Conservation (phyloP, 2,329 filamentous ascomycete genomes). For the Reticulascus tulasneorum region DNA sequence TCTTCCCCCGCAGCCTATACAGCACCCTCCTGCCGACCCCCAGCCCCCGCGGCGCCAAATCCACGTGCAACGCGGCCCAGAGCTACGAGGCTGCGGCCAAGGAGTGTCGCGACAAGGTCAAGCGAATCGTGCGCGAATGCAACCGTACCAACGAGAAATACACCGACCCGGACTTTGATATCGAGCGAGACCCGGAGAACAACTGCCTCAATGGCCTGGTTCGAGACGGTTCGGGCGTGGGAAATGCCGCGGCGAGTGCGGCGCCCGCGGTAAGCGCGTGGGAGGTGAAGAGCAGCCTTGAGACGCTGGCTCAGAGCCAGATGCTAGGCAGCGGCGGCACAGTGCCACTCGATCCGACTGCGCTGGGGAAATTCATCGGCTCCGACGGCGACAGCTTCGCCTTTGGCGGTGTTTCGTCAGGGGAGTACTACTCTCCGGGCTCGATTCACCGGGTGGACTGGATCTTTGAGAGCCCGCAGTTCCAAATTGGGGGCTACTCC, state of each 20-base stretch:
- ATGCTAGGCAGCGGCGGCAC: slow-evolving; percentile 15
- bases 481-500: slow-evolving; percentile 35
- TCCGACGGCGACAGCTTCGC: slow-evolving; percentile 1
- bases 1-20: slow-evolving; percentile 39
- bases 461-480: slow-evolving; percentile 37
- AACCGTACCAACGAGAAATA: slow-evolving; percentile 41
- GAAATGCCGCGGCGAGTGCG: slow-evolving; percentile 3
- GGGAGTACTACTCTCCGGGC: slow-evolving; percentile 24
- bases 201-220: slow-evolving; percentile 34
- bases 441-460: slow-evolving; percentile 39
- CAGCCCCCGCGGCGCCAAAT: slow-evolving; percentile 30
- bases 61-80: slow-evolving; percentile 43
- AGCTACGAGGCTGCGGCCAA: slow-evolving; percentile 37
- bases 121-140: slow-evolving; percentile 36
- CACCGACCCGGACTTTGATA: slow-evolving; percentile 40
- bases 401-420: slow-evolving; percentile 7
- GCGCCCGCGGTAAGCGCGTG: slow-evolving; percentile 13
- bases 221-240: slow-evolving; percentile 8
- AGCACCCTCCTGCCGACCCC: slow-evolving; percentile 23
- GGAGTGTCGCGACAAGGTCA: slow-evolving; percentile 35
- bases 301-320: slow-evolving; percentile 17
- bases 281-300: slow-evolving; percentile 18
- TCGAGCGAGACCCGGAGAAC: slow-evolving; percentile 30
- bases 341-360: slow-evolving; percentile 16
- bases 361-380: slow-evolving; percentile 15